Percentiles rank a stretch among this genome's conserved stretches.
These are phyloP conservation scores for Tuber brumale DNA, from an alignment of 495 filamentous ascomycete species.

Conservation along the genomic window DNA sequence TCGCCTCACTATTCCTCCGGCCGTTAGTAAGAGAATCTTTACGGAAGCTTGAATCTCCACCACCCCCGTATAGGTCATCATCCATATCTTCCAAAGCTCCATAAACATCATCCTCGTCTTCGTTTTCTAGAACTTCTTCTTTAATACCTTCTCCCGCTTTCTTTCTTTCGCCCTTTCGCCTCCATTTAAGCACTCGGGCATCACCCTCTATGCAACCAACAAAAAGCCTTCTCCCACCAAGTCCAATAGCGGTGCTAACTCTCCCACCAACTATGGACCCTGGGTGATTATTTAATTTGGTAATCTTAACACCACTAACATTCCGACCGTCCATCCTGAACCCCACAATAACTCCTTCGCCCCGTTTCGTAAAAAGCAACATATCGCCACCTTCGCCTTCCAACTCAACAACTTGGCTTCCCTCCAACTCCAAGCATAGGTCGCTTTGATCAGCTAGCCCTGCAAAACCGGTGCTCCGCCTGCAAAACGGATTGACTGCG, in stretches of 20 bases:
- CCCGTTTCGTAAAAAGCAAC: constrained; percentile 72
- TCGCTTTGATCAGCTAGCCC: constrained; percentile 76
- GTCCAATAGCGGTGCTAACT: constrained; percentile 60
- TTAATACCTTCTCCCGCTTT: constrained; percentile 47
- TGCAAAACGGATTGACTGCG: constrained; percentile 86
- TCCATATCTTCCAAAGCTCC: constrained; percentile 44
- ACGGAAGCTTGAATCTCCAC: constrained; percentile 55
- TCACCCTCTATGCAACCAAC: constrained; percentile 79
- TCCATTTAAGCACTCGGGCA: constrained; percentile 75
- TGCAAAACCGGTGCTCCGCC: constrained; percentile 66
- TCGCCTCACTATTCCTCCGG: constrained; percentile 16
- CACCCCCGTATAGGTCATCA: constrained; percentile 67
- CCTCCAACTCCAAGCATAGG: constrained; percentile 71
- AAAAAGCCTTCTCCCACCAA: constrained; percentile 70
- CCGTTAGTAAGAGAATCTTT: constrained; percentile 32
- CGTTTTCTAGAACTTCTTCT: constrained; percentile 56
- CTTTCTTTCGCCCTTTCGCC: constrained; percentile 53
- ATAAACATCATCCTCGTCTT: constrained; percentile 51
- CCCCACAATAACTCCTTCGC: constrained; percentile 64
- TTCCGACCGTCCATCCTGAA: constrained; percentile 90
- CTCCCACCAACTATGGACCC: constrained; percentile 56
- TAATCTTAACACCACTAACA: constrained; percentile 74
- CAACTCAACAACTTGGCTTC: constrained; percentile 69
- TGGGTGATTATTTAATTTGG: constrained; percentile 52
- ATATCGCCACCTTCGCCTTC: constrained; percentile 69